Conservation (phyloP, 306 rosid species). For the Purshia tridentata region DNA sequence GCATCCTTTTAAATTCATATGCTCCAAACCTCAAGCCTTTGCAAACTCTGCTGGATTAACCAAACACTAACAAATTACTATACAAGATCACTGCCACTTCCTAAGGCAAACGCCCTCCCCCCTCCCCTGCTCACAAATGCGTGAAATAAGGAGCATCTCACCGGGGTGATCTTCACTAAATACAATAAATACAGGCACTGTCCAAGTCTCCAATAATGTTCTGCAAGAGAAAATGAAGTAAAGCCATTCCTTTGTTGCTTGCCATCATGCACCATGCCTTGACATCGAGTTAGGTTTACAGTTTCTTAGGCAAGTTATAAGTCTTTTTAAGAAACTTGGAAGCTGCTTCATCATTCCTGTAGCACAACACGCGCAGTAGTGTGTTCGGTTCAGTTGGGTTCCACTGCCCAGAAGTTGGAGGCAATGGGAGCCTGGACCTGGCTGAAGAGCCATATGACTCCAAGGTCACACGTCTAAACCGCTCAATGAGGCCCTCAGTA, state of each 20-base stretch:
- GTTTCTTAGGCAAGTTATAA: conserved; percentile 90
- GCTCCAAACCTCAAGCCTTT: conserved; percentile 22
- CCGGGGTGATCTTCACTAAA: conserved; percentile 33
- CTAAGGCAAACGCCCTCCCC: conserved; percentile 8
- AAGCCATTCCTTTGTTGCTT: conserved; percentile 23
- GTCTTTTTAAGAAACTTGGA: conserved; percentile 84
- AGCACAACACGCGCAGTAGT: conserved; percentile 79
- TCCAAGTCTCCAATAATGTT: conserved; percentile 27
- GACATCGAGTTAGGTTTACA: conserved; percentile 30
- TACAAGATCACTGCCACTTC: conserved; percentile 24
- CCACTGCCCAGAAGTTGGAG: conserved; percentile 97
- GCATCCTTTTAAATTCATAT: conserved; percentile 23
- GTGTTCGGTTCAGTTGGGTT: conserved; percentile 89
- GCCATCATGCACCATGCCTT: conserved; percentile 19
- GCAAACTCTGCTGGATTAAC: conserved; percentile 30
- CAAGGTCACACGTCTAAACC: conserved; percentile 63
- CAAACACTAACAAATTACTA: conserved; percentile 21
- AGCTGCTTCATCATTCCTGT: conserved; percentile 83
- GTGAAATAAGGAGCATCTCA: conserved; percentile 24
- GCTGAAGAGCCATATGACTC: conserved; percentile 80
- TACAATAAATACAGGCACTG: conserved; percentile 48
- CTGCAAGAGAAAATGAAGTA: conserved; percentile 30
- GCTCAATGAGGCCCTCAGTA: conserved; percentile 74
- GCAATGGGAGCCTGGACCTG: conserved; percentile 86
- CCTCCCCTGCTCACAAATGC: conserved; percentile 29